Base-by-base conservation (phyloP, 306 rosid species). In the Sechiopsis laciniata region DNA sequence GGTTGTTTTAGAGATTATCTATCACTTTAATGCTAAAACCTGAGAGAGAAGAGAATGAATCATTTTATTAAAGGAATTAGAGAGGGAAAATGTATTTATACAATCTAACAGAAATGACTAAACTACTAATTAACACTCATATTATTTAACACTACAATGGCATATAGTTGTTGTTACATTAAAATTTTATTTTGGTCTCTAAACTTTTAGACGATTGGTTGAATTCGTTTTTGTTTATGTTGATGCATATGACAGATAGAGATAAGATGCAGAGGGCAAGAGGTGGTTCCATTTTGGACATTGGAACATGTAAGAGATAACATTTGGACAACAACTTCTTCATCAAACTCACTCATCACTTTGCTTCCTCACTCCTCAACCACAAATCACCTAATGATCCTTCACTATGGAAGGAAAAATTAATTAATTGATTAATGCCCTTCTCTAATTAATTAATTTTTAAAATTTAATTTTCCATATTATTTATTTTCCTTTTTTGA, bases 211-310 rank as follows among this genome's bases (percentile, higher is more conserved):
- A 1, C 11, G 10, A 11, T 10, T 48, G 15, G 53, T 0, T 12
- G 52, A 13, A 48, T 48, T 48, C 12, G 15, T 0, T 11, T 2
- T 12, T 13, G 5, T 14, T 52, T 57, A 6, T 55, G 8, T 16
- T 21, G 3, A 32, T 55, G 58, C 20, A 50, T 56, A 75, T 37
- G 7, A 88, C 94, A 94, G 99, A 75, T 94, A 85, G 97, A 89
- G 91, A 91, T 94, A 83, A 88, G 78, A 88, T 89, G 97, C 82
- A 91, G 91, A 88, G 97, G 99, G 78, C 96, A 91, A 48, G 83
- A 85, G 69, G 83, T 94, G 46, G 59, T 57, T 76, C 97, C 96
- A 45, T 86, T 84, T 86, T 87, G 91, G 81, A 94, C 99, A 79
- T 87, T 94, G 91, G 88, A 89, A 83, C 91, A 94, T 75, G 94